Base-by-base conservation (phyloP, 1,139 yeast genomes). In the Pneumocystis carinii region DNA sequence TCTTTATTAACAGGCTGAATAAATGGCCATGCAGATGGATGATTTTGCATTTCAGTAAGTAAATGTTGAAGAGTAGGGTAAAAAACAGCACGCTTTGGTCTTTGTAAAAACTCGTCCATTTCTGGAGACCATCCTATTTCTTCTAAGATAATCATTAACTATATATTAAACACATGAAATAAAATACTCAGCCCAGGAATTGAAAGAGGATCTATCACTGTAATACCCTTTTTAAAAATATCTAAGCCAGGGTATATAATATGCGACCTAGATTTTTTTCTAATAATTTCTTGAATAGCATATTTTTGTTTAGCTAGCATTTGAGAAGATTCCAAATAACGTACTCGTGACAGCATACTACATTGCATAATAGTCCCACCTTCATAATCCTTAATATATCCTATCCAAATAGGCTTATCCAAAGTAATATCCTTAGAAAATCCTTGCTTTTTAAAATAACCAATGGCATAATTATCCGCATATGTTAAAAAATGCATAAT, bases 311-410 rank as follows among this genome's bases (percentile, higher is more conserved):
- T 75, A 61, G 92, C 76, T 62, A 94, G 75, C 57, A 92, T 88
- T 73, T 90, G 90, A 2, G 86, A 86, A 69, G 90, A 86, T 72
- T 94, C 98, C 60, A 92, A 78, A 73, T 94, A 92, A 67, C 98
- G 81, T 64, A 87, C 84, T 60, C 83, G 77, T 0, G 97, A 97
- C 63, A 92, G 77, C 96, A 90, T 90, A 1, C 92, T 78, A 72
- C 98, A 94, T 75, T 94, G 97, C 97, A 92, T 92, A 66, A 92
- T 77, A 0, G 98, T 94, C 70, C 98, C 98, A 48, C 99, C 99
- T 76, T 92, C 99, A 74, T 92, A 92, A 77, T 92, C 98, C 75
- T 94, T 92, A 72, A 92, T 92, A 74, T 92, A 92, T 6, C 99
- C 99, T 94, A 90, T 89, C 99, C 99, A 92, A 53, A 86, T 80